Evolutionary conservation across 1,284 basidiomycete genomes (phyloP), one percentile per base, ranked within the genome.

Genomic region (Tetrapyrgos nigripes): DNA sequence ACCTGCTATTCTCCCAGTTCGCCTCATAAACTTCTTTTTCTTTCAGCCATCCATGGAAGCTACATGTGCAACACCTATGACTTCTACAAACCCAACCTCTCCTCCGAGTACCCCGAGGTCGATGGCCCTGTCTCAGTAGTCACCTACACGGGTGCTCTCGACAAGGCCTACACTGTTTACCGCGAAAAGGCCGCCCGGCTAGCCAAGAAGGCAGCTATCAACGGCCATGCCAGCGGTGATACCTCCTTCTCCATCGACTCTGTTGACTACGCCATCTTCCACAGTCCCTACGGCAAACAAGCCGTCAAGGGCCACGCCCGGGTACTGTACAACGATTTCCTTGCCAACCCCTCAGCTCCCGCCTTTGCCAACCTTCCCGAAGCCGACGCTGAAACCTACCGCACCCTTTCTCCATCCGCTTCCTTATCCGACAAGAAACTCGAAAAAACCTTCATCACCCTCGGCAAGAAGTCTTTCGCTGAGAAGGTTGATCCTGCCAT

Each of bases 11-110:
- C 45, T 60, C 43, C 28, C 26, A 53, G 40, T 47, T 13, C n/a
- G 10, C 48, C 49, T 58, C 60, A 67, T 46, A 47, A 47, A 47
- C 23, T 35, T 45, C 56, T 47, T 55, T 26, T 58, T 58, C 53
- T 53, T 65, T n/a, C 73, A 97, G 95, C 97, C 66, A 86, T 96
- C 64, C 97, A 98, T 79, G 97, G 97, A 50, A 95, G 91, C 55
- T 94, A 97, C 83, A 98, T 99, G 92, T 90, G 91, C 68, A 97
- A 99, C 82, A 93, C 91, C 1, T 98, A 97, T 80, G 96, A 98
- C 80, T 97, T 97, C 76, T 97, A 96, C 89, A 98, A 98, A 82
- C 96, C 96, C 57, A 91, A 94, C 63, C 87, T 97, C 24, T 87
- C 89, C 59, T 94, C 92, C 17, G 95, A 97, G 76, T 96, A 98